Percentiles rank a stretch among this genome's conserved stretches.
phyloP scores from a whole-genome alignment of 1,284 basidiomycete genomes.

The Ceratobasidium sp. region DNA sequence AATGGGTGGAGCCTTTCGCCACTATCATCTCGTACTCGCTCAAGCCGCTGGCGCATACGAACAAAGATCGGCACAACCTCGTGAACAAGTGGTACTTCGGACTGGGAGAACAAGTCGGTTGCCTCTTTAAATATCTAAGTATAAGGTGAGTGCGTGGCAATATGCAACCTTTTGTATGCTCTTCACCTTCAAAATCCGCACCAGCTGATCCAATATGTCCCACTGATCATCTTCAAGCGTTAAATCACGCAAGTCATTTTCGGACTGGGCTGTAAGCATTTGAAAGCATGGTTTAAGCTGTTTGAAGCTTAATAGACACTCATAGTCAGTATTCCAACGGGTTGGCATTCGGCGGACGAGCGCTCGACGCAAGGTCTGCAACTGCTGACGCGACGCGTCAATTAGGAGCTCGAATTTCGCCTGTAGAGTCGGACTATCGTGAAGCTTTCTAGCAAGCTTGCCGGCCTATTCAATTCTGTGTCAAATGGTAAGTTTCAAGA shows the following conservation, averaged over 20 bases:
- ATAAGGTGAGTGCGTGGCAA: too few species aligned
- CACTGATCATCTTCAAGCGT: neutral
- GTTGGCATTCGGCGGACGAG: neutral
- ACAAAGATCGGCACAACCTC: neutral
- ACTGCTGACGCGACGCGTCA: slow-evolving; percentile 8
- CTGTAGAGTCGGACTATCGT: slow-evolving; percentile 6
- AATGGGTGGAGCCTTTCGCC: neutral
- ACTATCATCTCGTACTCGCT: neutral
- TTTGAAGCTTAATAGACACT: slow-evolving; percentile 11
- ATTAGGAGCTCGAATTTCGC: slow-evolving; percentile 1
- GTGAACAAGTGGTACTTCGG: neutral
- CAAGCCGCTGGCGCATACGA: neutral
- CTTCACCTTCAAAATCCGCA: neutral
- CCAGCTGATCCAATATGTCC: slow-evolving; percentile 3
- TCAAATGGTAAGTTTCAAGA: too few species aligned
- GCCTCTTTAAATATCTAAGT: neutral
- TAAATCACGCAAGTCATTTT: neutral
- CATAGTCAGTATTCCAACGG: slow-evolving; percentile 26
- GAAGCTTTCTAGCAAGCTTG: neutral
- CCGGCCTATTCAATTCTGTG: neutral
- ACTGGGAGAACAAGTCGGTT: neutral
- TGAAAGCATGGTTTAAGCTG: neutral
- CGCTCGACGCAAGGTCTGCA: slow-evolving; percentile 2
- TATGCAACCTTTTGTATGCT: too few species aligned
- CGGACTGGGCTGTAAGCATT: neutral